Conservation (phyloP, 495 filamentous ascomycete species). For the Penicillium lividum region DNA sequence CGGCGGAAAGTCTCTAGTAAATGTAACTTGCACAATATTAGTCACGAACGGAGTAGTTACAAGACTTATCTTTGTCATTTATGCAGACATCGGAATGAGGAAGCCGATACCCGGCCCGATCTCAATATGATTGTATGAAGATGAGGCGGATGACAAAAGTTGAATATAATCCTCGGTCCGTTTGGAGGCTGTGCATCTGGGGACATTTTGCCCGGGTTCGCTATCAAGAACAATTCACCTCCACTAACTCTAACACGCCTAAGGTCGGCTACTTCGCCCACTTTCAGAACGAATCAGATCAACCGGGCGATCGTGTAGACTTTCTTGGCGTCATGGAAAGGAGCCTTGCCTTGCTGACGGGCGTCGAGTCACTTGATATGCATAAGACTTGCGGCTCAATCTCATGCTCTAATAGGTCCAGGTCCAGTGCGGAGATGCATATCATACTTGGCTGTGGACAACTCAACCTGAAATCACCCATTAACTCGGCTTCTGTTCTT, state of each 20-base stretch:
- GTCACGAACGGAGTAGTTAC: too few species aligned
- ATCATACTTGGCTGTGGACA: constrained; percentile 12
- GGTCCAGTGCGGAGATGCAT: not conserved
- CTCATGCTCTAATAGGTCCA: not conserved
- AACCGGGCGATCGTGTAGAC: constrained; percentile 9
- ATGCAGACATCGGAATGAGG: too few species aligned
- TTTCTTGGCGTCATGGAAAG: constrained; percentile 27
- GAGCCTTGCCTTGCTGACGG: constrained; percentile 16
- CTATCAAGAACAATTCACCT: not conserved
- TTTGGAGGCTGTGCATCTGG: constrained; percentile 13
- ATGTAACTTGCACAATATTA: too few species aligned
- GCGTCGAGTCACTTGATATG: constrained; percentile 32
- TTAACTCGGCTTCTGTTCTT: not conserved
- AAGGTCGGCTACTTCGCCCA: constrained; percentile 21
- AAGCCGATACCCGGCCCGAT: too few species aligned
- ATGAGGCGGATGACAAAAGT: too few species aligned
- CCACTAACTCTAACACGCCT: constrained; percentile 4
- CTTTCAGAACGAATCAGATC: constrained; percentile 8
- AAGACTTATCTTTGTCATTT: too few species aligned
- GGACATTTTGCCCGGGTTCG: constrained; percentile 18
- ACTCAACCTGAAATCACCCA: constrained; percentile 6
- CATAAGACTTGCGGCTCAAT: constrained; percentile 23
- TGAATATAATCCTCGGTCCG: not conserved
- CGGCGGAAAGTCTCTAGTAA: too few species aligned
- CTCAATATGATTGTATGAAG: too few species aligned